A percentile compares a stretch with the other conserved stretches of the same genome.
These are phyloP conservation scores for Fusarium veterinarium DNA, from an alignment of 2,329 filamentous ascomycete species.

Conservation along the genomic window DNA sequence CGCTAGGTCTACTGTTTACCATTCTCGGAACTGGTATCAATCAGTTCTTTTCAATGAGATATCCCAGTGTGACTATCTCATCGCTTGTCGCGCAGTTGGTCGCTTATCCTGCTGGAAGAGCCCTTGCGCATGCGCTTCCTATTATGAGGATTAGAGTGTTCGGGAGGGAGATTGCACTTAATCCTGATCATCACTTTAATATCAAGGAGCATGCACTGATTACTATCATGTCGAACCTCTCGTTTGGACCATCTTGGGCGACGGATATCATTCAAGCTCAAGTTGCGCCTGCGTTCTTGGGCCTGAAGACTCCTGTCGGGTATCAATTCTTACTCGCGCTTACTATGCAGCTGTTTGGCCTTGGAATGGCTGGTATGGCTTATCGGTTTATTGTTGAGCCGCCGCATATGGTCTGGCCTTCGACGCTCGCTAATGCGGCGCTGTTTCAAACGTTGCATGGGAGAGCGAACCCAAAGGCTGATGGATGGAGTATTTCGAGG, in stretches of 20 bases:
- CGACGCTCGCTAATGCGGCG: neutral
- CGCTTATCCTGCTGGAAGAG: neutral
- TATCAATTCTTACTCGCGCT: neutral
- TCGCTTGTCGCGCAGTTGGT: neutral
- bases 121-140: neutral
- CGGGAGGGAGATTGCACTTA: neutral
- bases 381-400: slow-evolving; percentile 5
- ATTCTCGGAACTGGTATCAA: neutral
- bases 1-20: neutral
- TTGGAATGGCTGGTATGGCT: slow-evolving; percentile 7
- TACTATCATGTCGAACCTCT: slow-evolving; percentile 3
- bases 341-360: neutral
- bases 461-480: neutral
- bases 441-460: slow-evolving; percentile 6
- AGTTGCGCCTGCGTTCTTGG: neutral
- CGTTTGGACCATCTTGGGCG: neutral
- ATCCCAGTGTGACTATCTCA: neutral
- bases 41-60: slow-evolving; percentile 1
- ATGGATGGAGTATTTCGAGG: neutral
- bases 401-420: slow-evolving; percentile 3
- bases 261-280: slow-evolving; percentile 5
- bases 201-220: neutral
- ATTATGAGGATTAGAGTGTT: neutral
- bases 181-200: slow-evolving; percentile 3
- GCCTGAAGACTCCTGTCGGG: neutral